These are phyloP conservation scores for Chlorella vulgaris DNA, from an alignment of 139 green algal genomes.

Conservation along the genomic window DNA sequence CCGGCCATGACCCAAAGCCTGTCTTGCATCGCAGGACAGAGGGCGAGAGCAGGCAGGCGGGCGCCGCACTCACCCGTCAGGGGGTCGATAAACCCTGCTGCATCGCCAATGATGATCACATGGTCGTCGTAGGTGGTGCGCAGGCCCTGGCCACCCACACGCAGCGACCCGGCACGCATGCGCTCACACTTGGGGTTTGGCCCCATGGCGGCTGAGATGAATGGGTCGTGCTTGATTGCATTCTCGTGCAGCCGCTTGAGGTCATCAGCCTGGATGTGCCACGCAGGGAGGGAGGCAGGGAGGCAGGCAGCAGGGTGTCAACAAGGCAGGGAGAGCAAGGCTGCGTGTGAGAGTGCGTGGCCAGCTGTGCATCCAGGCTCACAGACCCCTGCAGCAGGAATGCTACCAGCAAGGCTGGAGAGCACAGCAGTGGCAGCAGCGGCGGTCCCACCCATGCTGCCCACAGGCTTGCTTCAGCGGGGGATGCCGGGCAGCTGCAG, in stretches of 20 bases:
- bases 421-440: not conserved
- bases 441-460: too few relatives aligned
- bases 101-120: conserved; percentile 89
- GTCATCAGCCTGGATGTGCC: conserved; percentile 63
- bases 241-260: conserved; percentile 86
- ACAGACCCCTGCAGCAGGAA: too few relatives aligned
- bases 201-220: conserved; percentile 76
- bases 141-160: conserved; percentile 78
- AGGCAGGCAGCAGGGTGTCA: too few relatives aligned
- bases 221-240: conserved; percentile 85
- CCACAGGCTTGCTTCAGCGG: too few relatives aligned
- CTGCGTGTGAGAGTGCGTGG: not conserved
- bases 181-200: conserved; percentile 90
- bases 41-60: too few relatives aligned
- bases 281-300: too few relatives aligned
- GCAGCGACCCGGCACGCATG: conserved; percentile 84
- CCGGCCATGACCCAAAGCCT: not conserved
- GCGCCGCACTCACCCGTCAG: conserved; percentile 64
- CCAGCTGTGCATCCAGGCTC: not conserved
- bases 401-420: too few relatives aligned
- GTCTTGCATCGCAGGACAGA: too few relatives aligned
- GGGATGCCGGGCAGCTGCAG: too few relatives aligned
- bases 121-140: conserved; percentile 81
- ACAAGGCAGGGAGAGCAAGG: not conserved
- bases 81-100: conserved; percentile 91